Evolutionary conservation across 352 stramenopile genomes (phyloP), one percentile per base, ranked within the genome.

Genomic region (Phytopythium litorale): DNA sequence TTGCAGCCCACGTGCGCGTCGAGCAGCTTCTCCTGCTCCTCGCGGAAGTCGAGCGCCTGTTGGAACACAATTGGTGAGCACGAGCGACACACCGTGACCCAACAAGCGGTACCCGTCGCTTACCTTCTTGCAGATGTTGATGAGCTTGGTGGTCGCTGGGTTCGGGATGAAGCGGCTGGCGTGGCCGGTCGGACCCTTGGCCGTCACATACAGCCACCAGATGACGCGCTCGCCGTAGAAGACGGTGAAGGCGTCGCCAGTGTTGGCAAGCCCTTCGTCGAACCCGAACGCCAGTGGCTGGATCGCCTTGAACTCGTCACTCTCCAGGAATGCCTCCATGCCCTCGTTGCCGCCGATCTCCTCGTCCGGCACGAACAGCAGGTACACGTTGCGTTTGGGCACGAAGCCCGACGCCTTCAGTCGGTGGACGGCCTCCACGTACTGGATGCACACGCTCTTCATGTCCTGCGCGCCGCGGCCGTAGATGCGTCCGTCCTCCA

Each of bases 371-470:
- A 97, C 91, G 73, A 98, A 98, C 19, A 93, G 91, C 43, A 98
- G 71, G 69, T 97, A 81, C 58, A 98, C 85, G 30, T 88, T 91
- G 52, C 96, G 84, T 54, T 84, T 83, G 11, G 94, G 94, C 43
- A 79, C 64, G 65, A 94, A 97, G 0, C 75, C 77, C 32, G 73
- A 56, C n/a, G 73, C 32, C 43, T 80, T 89, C 13, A 98, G 67
- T 9, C 78, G 71, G 12, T 84, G 68, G n/a, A 99, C 73, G 2
- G 93, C 91, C 60, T 98, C 87, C 21, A 98, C 84, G 66, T 99
- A 99, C 70, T 99, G 96, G 38, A 98, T 85, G 60, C 88, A 97
- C 7, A 99, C 96, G 71, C 89, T 96, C 70, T 98, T 98, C 94
- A 98, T 98, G 69, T 98, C 96, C 70, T 99, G 96, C 4, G 91